These are phyloP conservation scores for Penicillium sp. DNA, from an alignment of 2,329 filamentous ascomycete species.

Conservation along the genomic window DNA sequence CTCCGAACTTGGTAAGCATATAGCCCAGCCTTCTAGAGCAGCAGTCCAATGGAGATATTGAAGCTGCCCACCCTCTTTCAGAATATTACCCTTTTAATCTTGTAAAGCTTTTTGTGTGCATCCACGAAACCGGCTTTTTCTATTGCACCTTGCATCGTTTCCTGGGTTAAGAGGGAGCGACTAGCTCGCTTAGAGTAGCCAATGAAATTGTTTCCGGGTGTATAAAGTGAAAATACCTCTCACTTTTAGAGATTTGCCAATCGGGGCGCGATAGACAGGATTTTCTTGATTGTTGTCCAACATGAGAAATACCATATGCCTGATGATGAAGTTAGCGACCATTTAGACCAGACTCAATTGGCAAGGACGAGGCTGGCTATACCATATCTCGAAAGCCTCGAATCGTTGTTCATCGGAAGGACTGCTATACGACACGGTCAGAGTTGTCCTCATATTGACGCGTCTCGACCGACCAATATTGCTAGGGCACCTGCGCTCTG, in stretches of 20 bases:
- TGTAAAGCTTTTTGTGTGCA: constrained; percentile 27
- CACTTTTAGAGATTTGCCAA: constrained; percentile 14
- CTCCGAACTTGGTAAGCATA: constrained; percentile 29
- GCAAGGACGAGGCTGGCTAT: background rate
- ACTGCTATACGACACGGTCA: constrained; percentile 12
- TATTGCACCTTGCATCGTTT: constrained; percentile 25
- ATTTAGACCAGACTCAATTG: too few species aligned
- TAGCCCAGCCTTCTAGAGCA: constrained; percentile 29
- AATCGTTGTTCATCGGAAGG: constrained; percentile 22
- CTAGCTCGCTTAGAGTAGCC: constrained; percentile 23
- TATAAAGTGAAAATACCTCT: too few species aligned
- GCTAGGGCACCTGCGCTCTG: too few species aligned
- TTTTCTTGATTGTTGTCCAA: constrained; percentile 16
- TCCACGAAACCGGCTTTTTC: constrained; percentile 34
- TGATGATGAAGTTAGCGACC: constrained; percentile 1
- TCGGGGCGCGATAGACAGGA: constrained; percentile 17
- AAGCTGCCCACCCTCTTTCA: constrained; percentile 44
- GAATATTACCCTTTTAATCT: constrained; percentile 25
- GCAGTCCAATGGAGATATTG: constrained; percentile 26
- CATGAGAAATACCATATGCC: constrained; percentile 17
- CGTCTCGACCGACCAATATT: too few species aligned
- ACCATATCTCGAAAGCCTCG: constrained; percentile 21
- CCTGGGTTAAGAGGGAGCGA: constrained; percentile 22
- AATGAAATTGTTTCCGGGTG: constrained; percentile 20
- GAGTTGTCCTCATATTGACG: too few species aligned